phyloP scores from a whole-genome alignment of 768 basidiomycete genomes.

The Boletellus emodensis region DNA sequence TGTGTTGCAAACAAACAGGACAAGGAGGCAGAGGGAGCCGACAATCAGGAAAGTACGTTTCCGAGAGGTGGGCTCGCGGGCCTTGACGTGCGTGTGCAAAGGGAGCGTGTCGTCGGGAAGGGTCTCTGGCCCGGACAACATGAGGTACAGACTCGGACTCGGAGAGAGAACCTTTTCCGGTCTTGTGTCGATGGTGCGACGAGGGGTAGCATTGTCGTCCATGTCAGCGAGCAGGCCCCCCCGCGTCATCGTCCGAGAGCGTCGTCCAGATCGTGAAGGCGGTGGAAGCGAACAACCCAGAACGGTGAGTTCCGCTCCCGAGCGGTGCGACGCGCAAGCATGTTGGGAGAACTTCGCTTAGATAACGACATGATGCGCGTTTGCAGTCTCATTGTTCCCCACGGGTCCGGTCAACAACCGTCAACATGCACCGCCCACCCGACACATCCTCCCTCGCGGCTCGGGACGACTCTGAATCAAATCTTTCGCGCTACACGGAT shows the following conservation, averaged over 20 bases:
- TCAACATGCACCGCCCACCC: background rate
- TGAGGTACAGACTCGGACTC: background rate
- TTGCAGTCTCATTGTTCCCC: background rate
- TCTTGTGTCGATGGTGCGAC: constrained; percentile 2
- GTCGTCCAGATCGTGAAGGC: background rate
- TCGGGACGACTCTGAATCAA: constrained; percentile 12
- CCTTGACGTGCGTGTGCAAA: constrained; percentile 9
- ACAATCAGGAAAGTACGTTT: constrained; percentile 10
- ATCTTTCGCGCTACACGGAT: constrained; percentile 5
- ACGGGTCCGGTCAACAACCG: no score
- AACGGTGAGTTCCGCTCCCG: no score
- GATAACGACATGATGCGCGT: constrained; percentile 3
- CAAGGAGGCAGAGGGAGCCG: constrained; percentile 11
- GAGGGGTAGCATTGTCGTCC: no score
- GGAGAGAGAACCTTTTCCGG: background rate
- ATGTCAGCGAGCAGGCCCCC: no score
- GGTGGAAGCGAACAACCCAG: background rate
- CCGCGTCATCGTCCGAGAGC: background rate
- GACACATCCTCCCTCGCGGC: background rate
- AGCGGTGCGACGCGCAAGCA: no score
- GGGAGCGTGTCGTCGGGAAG: constrained; percentile 15
- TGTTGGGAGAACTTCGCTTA: constrained; percentile 3
- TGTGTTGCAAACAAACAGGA: constrained; percentile 1
- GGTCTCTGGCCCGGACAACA: background rate
- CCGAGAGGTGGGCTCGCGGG: constrained; percentile 7